Conservation (phyloP, 1,284 basidiomycete genomes). For the Ustilago shanxiensis region DNA sequence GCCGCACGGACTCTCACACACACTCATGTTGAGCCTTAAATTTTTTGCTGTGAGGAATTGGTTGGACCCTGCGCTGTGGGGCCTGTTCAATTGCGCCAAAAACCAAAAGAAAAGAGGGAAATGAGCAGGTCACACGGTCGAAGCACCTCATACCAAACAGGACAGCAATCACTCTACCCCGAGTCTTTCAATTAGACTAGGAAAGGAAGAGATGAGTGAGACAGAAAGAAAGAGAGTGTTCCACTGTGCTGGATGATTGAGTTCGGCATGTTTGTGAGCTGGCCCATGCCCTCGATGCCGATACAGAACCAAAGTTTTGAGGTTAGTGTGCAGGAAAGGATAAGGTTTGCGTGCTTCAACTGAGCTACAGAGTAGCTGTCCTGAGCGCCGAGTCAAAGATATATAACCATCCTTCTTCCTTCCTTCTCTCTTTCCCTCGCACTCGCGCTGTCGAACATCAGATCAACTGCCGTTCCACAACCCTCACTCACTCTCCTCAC, state of each 20-base stretch:
- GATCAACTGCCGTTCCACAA: too few species aligned
- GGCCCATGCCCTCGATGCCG: not conserved
- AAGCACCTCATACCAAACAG: not conserved
- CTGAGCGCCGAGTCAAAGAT: not conserved
- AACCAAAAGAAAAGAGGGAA: slow-evolving; percentile 5
- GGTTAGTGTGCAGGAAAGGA: not conserved
- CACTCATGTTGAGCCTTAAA: not conserved
- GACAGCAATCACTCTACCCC: too few species aligned
- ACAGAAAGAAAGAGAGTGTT: slow-evolving; percentile 8
- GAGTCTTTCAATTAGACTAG: too few species aligned
- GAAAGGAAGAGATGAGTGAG: slow-evolving; percentile 5
- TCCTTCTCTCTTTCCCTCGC: not conserved
- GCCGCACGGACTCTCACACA: not conserved
- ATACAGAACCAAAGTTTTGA: too few species aligned
- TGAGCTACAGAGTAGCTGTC: not conserved
- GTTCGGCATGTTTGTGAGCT: not conserved
- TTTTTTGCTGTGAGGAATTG: not conserved
- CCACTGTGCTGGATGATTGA: not conserved
- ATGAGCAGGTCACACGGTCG: slow-evolving; percentile 17
- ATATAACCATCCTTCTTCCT: slow-evolving; percentile 2
- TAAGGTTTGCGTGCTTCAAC: not conserved
- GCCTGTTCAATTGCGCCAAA: slow-evolving; percentile 28
- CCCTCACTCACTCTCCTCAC: too few species aligned
- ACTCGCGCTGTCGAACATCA: too few species aligned
- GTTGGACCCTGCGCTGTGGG: slow-evolving; percentile 30